A percentile compares a stretch with the other conserved stretches of the same genome.
Conservation (phyloP, 257 asterid species). For the Solanum megistacrolobum region DNA sequence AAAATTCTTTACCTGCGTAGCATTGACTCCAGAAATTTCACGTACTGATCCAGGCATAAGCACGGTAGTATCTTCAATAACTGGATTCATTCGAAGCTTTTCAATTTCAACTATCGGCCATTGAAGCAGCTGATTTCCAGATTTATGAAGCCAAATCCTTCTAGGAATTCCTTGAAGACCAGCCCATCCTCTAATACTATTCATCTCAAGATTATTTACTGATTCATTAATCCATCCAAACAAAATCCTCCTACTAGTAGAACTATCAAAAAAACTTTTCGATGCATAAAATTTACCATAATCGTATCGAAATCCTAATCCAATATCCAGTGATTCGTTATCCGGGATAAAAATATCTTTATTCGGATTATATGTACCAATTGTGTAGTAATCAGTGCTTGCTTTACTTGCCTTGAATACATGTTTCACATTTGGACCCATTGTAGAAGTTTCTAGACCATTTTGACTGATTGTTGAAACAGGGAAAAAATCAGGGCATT, state of each 20-base stretch:
- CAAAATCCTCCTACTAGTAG: conserved; percentile 22
- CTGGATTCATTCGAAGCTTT: conserved; percentile 1
- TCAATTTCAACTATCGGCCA: conserved; percentile 12
- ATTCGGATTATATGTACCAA: conserved; percentile 18
- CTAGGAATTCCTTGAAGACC: conserved; percentile 14
- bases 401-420: conserved; percentile 32
- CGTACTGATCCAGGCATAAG: conserved; percentile 10
- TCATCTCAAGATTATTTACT: neutral
- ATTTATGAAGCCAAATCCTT: conserved; percentile 3
- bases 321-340: neutral
- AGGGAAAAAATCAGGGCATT: conserved; percentile 42
- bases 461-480: conserved; percentile 1
- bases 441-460: conserved; percentile 27
- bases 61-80: neutral
- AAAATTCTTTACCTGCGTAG: conserved; percentile 18
- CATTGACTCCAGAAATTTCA: conserved; percentile 20
- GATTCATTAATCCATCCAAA: conserved; percentile 47
- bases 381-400: conserved; percentile 22
- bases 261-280: conserved; percentile 30
- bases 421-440: conserved; percentile 17
- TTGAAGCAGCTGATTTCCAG: conserved; percentile 6
- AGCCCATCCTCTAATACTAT: conserved; percentile 24
- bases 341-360: conserved; percentile 22
- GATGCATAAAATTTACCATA: conserved; percentile 45
- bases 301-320: conserved; percentile 27